phyloP scores from a whole-genome alignment of 192 early-diverging fungal genomes.

The Coemansia sp. region DNA sequence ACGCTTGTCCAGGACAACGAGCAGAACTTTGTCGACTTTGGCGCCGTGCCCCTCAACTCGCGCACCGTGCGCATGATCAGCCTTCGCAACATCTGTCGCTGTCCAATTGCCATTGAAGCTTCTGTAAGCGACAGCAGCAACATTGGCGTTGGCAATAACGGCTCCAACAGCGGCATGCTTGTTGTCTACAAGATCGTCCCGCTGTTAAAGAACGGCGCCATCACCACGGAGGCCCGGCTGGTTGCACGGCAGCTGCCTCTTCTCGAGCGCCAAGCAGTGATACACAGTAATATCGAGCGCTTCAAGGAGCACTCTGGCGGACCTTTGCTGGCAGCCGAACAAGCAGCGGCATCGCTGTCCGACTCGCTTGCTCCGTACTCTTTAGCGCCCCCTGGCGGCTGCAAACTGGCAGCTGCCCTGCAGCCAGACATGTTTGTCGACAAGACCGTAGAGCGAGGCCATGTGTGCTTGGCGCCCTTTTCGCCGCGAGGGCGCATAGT shows the following conservation, averaged over 20 bases:
- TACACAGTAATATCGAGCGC: constrained; percentile 44
- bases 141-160: constrained; percentile 12
- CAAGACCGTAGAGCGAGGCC: constrained; percentile 42
- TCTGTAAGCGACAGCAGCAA: constrained; percentile 42
- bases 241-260: constrained; percentile 35
- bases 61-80: constrained; percentile 76
- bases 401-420: neutral
- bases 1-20: constrained; percentile 78
- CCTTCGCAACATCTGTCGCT: constrained; percentile 81
- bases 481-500: neutral
- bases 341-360: neutral
- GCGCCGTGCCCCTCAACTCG: constrained; percentile 82
- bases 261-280: constrained; percentile 52
- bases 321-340: neutral
- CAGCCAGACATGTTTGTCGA: constrained; percentile 42
- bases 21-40: constrained; percentile 96
- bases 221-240: constrained; percentile 23
- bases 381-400: neutral
- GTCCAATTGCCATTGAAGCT: constrained; percentile 34
- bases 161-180: constrained; percentile 43
- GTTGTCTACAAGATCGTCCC: constrained; percentile 19
- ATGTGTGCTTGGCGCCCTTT: constrained; percentile 49
- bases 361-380: neutral
- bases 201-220: neutral
- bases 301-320: constrained; percentile 31